phyloP scores from a whole-genome alignment of 2,329 filamentous ascomycete species.

The Aspergillus carbonarius region DNA sequence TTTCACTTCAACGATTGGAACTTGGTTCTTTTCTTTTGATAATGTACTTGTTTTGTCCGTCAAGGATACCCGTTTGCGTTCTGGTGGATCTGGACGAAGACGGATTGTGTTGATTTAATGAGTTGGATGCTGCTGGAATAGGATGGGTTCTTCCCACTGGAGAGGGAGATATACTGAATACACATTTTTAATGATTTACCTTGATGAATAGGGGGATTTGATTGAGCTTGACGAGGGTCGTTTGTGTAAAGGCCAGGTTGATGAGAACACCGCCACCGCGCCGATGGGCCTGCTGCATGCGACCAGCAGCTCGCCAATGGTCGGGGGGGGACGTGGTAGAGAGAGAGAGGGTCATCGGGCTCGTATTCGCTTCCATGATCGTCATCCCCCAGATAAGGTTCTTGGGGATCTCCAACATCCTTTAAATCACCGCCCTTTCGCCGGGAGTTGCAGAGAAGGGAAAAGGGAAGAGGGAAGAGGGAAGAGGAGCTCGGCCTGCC shows the following conservation, averaged over 20 bases:
- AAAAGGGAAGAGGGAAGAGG: no score
- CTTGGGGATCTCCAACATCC: neutral
- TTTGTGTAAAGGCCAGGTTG: no score
- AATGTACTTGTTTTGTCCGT: neutral
- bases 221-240: no score
- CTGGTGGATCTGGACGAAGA: neutral
- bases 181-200: neutral
- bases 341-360: neutral
- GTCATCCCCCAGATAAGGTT: neutral
- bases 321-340: neutral
- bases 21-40: neutral
- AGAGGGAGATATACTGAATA: neutral
- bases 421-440: neutral
- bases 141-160: neutral
- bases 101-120: neutral
- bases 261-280: neutral
- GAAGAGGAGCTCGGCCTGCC: no score
- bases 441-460: neutral
- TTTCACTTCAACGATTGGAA: neutral
- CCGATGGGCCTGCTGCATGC: neutral
- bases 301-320: neutral
- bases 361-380: neutral
- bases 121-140: neutral
- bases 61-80: constrained; percentile 1
- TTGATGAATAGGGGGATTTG: neutral